Evolutionary conservation across 2,329 filamentous ascomycete genomes (phyloP), one percentile per base, ranked within the genome.

Genomic region (Cladosporium sp.): DNA sequence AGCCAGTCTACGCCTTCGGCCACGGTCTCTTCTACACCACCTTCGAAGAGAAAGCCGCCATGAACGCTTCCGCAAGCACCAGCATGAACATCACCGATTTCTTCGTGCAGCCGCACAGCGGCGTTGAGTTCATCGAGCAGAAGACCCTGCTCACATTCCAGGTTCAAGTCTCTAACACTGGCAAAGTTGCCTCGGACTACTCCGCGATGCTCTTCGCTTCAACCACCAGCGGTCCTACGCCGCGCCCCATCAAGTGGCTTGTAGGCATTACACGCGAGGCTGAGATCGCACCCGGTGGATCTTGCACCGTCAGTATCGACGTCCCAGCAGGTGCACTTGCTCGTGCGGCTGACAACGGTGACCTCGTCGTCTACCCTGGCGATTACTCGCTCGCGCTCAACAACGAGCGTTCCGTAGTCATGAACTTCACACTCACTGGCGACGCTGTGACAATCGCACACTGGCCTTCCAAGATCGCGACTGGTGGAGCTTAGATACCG

Each of bases 11-110:
- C 17, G 70, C 71, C 10, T 78, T 77, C 52, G 76, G 76, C 3
- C 72, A 75, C 48, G 76, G 75, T 1, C 58, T 77, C 4, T 75
- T 76, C 66, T 78, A 78, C 58, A 76, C 76, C 0, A 73, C 66
- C 3, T 78, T 77, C 63, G 61, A 64, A 25, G 52, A 47, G 32
- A 15, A 59, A 59, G 7, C 67, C 17, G 52, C 32, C 13, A n/a
- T n/a, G 12, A 55, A 55, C 34, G 32, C 40, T 17, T 45, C 52
- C 60, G 35, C 56, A 15, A 53, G 54, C 50, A 51, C 58, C 56
- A 57, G 42, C 24, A 69, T 28, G 58, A 64, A 75, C 39, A 76
- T 76, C 55, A 64, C 62, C 1, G 57, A 68, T 1, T 65, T 76
- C 8, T 60, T 74, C n/a, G 66, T 28, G 58, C 68, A 19, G 65